Evolutionary conservation across 116 monocot species (phyloP).

Genomic region (Phalaenopsis hybrid): DNA sequence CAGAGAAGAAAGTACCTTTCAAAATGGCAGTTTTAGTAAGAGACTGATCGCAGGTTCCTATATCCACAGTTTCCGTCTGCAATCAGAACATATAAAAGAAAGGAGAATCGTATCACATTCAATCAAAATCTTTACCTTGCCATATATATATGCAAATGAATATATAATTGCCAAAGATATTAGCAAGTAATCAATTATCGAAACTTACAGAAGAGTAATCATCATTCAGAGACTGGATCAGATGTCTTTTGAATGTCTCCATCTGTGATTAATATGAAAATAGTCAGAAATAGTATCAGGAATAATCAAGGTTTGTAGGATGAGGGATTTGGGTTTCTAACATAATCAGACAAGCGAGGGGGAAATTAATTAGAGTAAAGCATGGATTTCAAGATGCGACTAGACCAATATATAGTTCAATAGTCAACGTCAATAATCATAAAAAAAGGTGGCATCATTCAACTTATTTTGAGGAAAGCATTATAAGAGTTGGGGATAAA

Average conservation of each 20-base stretch:
- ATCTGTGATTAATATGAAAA: slow-evolving; percentile 31
- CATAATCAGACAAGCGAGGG: neutral
- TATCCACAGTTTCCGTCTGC: too few species aligned
- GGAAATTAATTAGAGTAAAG: neutral
- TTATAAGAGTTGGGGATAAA: too few species aligned
- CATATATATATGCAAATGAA: neutral
- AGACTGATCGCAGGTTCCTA: too few species aligned
- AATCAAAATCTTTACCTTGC: neutral
- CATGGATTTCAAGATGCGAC: slow-evolving; percentile 1
- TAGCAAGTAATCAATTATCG: neutral
- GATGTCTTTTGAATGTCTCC: slow-evolving; percentile 93
- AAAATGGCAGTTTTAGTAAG: too few species aligned
- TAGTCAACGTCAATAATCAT: too few species aligned
- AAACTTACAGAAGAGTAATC: too few species aligned
- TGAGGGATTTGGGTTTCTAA: neutral
- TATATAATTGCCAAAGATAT: neutral
- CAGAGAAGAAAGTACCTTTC: too few species aligned
- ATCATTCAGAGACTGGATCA: too few species aligned
- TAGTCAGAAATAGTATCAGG: neutral
- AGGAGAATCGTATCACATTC: neutral
- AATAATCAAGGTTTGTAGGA: neutral
- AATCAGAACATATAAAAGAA: slow-evolving; percentile 5
- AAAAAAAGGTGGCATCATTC: too few species aligned
- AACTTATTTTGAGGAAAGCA: too few species aligned
- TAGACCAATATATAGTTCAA: too few species aligned